A percentile compares a stretch with the other conserved stretches of the same genome.
phyloP scores from a whole-genome alignment of 805 yeast genomes.

The Saccharomyces eubayanus region DNA sequence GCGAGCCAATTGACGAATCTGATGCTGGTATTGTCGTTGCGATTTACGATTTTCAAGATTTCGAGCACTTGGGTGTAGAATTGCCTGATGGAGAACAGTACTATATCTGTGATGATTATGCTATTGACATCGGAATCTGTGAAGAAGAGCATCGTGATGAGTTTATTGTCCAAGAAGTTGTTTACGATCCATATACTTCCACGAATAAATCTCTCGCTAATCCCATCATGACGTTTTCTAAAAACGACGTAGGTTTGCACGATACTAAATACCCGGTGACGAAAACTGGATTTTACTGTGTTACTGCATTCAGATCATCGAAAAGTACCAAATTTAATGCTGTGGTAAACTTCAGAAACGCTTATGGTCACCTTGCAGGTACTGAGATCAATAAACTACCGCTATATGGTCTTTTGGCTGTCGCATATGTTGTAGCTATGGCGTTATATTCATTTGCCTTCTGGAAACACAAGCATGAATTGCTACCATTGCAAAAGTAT shows the following conservation, averaged over 20 bases:
- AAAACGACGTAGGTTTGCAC: slow-evolving; percentile 51
- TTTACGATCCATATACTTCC: slow-evolving; percentile 37
- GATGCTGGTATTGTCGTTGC: slow-evolving; percentile 51
- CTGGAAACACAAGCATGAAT: slow-evolving; percentile 75
- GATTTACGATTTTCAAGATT: slow-evolving; percentile 78
- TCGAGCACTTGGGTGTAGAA: slow-evolving; percentile 53
- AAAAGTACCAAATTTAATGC: slow-evolving; percentile 46
- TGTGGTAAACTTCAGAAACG: slow-evolving; percentile 76
- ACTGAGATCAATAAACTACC: slow-evolving; percentile 87
- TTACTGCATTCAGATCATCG: slow-evolving; percentile 53
- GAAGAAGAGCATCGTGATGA: slow-evolving; percentile 43
- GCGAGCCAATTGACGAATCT: slow-evolving; percentile 26
- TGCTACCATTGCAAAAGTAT: slow-evolving; percentile 84
- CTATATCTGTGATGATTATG: slow-evolving; percentile 68
- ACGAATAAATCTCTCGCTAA: slow-evolving; percentile 46
- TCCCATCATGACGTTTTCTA: slow-evolving; percentile 47
- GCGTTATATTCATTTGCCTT: slow-evolving; percentile 81
- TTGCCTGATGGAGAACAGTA: slow-evolving; percentile 38
- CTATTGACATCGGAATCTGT: slow-evolving; percentile 55
- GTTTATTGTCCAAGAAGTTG: slow-evolving; percentile 47
- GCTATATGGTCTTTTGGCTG: slow-evolving; percentile 75
- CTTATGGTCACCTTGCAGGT: slow-evolving; percentile 85
- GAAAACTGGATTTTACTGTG: slow-evolving; percentile 87
- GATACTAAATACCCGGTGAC: slow-evolving; percentile 55
- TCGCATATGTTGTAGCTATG: slow-evolving; percentile 73